Evolutionary conservation across 441 rosid genomes (phyloP).

Genomic region (Bocquillonia castaneifolia): DNA sequence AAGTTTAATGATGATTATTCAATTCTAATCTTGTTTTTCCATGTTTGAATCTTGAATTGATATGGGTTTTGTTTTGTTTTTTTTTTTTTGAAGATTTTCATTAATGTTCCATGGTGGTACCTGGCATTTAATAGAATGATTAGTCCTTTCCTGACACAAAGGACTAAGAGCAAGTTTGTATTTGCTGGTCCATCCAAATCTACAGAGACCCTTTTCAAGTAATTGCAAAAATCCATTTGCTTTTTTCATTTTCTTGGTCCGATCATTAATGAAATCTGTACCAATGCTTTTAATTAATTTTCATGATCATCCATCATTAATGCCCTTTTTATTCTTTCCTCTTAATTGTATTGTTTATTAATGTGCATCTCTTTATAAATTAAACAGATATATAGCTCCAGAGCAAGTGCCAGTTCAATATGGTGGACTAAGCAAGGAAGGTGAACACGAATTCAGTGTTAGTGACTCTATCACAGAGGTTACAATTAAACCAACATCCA

Average conservation of each 20-base stretch:
- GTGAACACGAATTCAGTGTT: constrained; percentile 43
- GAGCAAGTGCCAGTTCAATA: constrained; percentile 72
- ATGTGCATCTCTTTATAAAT: neutral
- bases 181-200: constrained; percentile 61
- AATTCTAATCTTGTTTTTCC: neutral
- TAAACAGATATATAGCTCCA: constrained; percentile 54
- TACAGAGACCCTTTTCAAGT: constrained; percentile 76
- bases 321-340: neutral
- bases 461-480: constrained; percentile 55
- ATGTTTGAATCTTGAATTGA: neutral
- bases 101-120: constrained; percentile 94
- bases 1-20: neutral
- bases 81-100: constrained; percentile 49
- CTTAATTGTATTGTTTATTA: neutral
- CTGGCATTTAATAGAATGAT: constrained; percentile 62
- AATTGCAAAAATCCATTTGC: constrained; percentile 14
- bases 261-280: neutral
- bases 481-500: constrained; percentile 49
- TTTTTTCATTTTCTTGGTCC: neutral
- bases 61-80: constrained; percentile 8
- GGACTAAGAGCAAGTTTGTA: constrained; percentile 80
- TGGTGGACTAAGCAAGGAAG: constrained; percentile 70
- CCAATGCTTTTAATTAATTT: neutral
- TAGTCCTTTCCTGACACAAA: constrained; percentile 74
- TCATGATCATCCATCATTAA: neutral